These are phyloP conservation scores for Starmerella vitae DNA, from an alignment of 805 yeast genomes.

Conservation along the genomic window DNA sequence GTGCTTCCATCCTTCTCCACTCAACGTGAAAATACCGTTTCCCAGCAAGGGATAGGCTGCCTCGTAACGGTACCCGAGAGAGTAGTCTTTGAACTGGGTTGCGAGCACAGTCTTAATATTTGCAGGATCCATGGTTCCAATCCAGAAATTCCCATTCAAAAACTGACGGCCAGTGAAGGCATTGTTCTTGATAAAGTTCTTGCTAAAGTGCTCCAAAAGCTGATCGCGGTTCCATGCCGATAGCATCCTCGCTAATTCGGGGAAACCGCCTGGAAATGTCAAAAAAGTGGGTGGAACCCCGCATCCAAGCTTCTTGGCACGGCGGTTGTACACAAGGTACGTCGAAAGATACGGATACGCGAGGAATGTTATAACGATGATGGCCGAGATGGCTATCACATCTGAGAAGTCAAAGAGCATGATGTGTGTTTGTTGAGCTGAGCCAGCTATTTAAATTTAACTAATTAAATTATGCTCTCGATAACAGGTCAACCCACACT, in stretches of 20 bases:
- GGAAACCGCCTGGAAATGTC: conserved; percentile 15
- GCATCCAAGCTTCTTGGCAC: conserved; percentile 13
- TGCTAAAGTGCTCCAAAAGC: conserved; percentile 10
- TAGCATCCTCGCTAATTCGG: conserved; percentile 1
- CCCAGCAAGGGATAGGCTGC: conserved; percentile 21
- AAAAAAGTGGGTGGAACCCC: conserved; percentile 2
- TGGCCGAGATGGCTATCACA: conserved; percentile 1
- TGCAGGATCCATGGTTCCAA: conserved; percentile 23
- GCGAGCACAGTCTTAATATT: conserved; percentile 23
- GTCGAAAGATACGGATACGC: conserved; percentile 4
- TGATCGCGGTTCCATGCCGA: conserved; percentile 1
- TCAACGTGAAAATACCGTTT: conserved; percentile 24
- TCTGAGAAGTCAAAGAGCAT: conserved; percentile 1
- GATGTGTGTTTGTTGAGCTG: no score
- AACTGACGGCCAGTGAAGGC: conserved; percentile 8
- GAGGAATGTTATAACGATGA: background rate
- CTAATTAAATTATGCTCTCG: no score
- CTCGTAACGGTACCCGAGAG: conserved; percentile 22
- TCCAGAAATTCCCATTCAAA: conserved; percentile 14
- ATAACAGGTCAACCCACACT: no score
- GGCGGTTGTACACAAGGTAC: conserved; percentile 5
- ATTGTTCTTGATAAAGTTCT: conserved; percentile 2
- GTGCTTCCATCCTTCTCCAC: conserved; percentile 26
- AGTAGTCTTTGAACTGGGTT: conserved; percentile 22
- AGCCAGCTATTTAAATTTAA: no score